Conservation (phyloP, 2,329 filamentous ascomycete genomes). For the Ascocoryne sarcoides region DNA sequence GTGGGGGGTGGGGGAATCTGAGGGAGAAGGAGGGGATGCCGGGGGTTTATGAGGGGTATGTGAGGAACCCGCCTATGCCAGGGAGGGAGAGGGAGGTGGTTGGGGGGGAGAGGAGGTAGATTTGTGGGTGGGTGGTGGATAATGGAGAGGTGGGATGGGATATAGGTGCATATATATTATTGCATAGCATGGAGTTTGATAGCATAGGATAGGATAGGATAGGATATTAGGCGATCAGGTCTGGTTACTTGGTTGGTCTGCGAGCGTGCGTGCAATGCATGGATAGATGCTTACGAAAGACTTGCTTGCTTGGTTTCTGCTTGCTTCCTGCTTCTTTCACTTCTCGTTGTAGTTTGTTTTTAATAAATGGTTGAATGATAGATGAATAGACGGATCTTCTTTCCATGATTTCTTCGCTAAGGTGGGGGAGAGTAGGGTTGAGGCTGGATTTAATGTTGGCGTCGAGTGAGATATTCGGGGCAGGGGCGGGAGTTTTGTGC, state of each 20-base stretch:
- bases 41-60: constrained; percentile 16
- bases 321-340: too few species aligned
- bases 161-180: neutral
- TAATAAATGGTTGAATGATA: too few species aligned
- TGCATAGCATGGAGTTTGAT: neutral
- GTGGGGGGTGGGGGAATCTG: constrained; percentile 3
- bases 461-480: neutral
- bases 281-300: too few species aligned
- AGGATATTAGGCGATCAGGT: too few species aligned
- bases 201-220: neutral
- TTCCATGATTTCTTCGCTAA: neutral
- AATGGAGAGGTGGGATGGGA: neutral
- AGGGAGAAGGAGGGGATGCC: constrained; percentile 9
- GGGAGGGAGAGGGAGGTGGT: neutral
- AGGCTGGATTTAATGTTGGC: neutral
- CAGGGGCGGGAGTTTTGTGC: too few species aligned
- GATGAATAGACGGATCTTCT: too few species aligned
- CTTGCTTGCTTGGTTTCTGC: too few species aligned
- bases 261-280: too few species aligned
- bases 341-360: too few species aligned
- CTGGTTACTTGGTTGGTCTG: too few species aligned
- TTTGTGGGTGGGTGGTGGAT: too few species aligned
- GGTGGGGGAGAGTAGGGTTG: neutral
- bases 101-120: neutral
- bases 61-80: constrained; percentile 11